Conservation (phyloP, 441 rosid genomes). For the Iberis amara region DNA sequence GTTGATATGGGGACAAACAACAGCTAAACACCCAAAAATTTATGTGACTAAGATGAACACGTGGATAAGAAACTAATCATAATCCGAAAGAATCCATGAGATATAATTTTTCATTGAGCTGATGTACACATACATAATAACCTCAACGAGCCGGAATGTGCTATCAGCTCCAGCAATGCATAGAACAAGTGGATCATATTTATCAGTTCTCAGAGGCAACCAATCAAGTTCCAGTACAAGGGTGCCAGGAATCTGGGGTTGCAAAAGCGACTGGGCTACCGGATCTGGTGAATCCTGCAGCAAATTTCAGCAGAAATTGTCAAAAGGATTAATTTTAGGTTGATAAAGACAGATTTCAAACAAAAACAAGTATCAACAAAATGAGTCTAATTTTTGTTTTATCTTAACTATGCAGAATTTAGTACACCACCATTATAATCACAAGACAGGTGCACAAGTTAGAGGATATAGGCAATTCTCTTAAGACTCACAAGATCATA, state of each 20-base stretch:
- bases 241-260: slow-evolving; percentile 94
- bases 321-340: slow-evolving; percentile 9
- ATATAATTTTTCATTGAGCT: slow-evolving; percentile 16
- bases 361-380: slow-evolving; percentile 13
- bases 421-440: slow-evolving; percentile 13
- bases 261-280: slow-evolving; percentile 87
- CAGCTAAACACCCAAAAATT: slow-evolving; percentile 15
- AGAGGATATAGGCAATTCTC: slow-evolving; percentile 17
- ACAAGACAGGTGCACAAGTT: slow-evolving; percentile 16
- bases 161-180: slow-evolving; percentile 98
- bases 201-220: slow-evolving; percentile 77
- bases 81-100: slow-evolving; percentile 16
- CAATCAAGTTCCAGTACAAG: slow-evolving; percentile 96
- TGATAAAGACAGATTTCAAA: slow-evolving; percentile 21
- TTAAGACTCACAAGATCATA: slow-evolving; percentile 79
- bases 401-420: slow-evolving; percentile 14
- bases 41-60: slow-evolving; percentile 11
- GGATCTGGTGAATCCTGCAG: slow-evolving; percentile 94
- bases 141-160: slow-evolving; percentile 88
- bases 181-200: slow-evolving; percentile 74
- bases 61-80: slow-evolving; percentile 11
- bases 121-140: slow-evolving; percentile 56
- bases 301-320: slow-evolving; percentile 29
- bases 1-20: slow-evolving; percentile 20
- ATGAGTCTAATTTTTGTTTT: slow-evolving; percentile 1